Base-by-base conservation (phyloP, 306 rosid genomes). In the Echinosophora koreensis region DNA sequence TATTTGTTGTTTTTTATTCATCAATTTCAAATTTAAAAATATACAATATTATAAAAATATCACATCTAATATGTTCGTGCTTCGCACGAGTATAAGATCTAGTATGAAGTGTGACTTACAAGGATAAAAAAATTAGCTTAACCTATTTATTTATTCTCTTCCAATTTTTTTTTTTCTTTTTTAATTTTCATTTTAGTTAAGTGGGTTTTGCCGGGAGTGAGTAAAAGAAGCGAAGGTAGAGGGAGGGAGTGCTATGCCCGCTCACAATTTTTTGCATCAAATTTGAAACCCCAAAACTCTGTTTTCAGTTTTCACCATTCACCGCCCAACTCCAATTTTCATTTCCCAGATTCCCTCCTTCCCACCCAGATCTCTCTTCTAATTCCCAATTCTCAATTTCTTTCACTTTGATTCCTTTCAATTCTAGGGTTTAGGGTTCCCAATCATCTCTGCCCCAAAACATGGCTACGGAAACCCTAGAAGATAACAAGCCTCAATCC, bases 381-480 rank as follows among this genome's bases (percentile, higher is more conserved):
- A 5, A 14, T 6, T 67, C 5, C 46, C 81, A 41, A 37, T 64
- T 67, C 5, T 35, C 81, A 41, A 37, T 64, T 63, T 13, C 80
- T 16, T 39, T 51, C 70, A 30, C 16, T 46, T 63, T 51, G 15
- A 22, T 75, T 75, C 7, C 56, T 32, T 8, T 16, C 56, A 52
- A 76, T 58, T 78, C 58, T 77, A 82, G 82, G 85, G 85, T 82
- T 82, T 85, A 73, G 88, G 86, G 90, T 88, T 74, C 16, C 12
- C 34, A 68, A 73, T 50, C 13, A 12, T 58, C 1, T 15, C 2
- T 12, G 28, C 13, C 46, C 37, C 34, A 35, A 38, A 10, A 10
- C 79, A 95, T 95, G 97, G 95, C 97, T 37, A 73, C 93, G 49
- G 97, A 82, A 78, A 83, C 87, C 88, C 87, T 84, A 87, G 93